These are phyloP conservation scores for Farysia itapuensis DNA, from an alignment of 1,284 basidiomycete species.

Conservation along the genomic window DNA sequence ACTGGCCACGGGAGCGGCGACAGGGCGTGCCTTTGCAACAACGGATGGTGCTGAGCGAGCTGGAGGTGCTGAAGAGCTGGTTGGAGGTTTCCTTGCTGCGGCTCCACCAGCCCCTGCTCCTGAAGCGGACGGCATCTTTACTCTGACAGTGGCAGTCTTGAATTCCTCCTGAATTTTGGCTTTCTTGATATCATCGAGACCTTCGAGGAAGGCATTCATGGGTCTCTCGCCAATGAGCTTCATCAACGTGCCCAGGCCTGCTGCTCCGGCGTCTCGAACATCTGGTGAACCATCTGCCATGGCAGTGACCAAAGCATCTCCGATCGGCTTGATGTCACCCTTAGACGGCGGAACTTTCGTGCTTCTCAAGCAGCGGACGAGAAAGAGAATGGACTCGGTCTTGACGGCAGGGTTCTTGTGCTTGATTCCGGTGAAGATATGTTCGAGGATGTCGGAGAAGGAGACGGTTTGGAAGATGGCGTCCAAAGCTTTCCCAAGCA, in stretches of 20 bases:
- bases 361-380: slow-evolving; percentile 74
- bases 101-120: slow-evolving; percentile 16
- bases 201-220: slow-evolving; percentile 83
- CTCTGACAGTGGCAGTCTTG: slow-evolving; percentile 62
- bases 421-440: slow-evolving; percentile 75
- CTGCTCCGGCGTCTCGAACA: slow-evolving; percentile 84
- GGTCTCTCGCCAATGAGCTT: slow-evolving; percentile 95
- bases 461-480: slow-evolving; percentile 78
- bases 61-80: slow-evolving; percentile 8
- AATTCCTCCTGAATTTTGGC: slow-evolving; percentile 89
- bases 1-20: slow-evolving; percentile 6
- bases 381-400: slow-evolving; percentile 86
- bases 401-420: slow-evolving; percentile 98
- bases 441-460: slow-evolving; percentile 79
- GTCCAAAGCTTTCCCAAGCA: slow-evolving; percentile 83
- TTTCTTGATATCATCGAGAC: slow-evolving; percentile 84
- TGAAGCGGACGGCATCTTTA: slow-evolving; percentile 37
- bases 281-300: slow-evolving; percentile 88
- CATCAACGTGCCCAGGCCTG: slow-evolving; percentile 86
- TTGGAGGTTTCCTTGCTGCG: slow-evolving; percentile 9
- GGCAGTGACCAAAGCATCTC: slow-evolving; percentile 74
- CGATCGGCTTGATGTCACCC: slow-evolving; percentile 79
- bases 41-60: slow-evolving; percentile 16
- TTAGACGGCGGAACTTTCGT: slow-evolving; percentile 70
- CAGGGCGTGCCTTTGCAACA: slow-evolving; percentile 11